Evolutionary conservation across 257 asterid genomes (phyloP), one percentile per base, ranked within the genome.

Genomic region (Galeopsis tetrahit): DNA sequence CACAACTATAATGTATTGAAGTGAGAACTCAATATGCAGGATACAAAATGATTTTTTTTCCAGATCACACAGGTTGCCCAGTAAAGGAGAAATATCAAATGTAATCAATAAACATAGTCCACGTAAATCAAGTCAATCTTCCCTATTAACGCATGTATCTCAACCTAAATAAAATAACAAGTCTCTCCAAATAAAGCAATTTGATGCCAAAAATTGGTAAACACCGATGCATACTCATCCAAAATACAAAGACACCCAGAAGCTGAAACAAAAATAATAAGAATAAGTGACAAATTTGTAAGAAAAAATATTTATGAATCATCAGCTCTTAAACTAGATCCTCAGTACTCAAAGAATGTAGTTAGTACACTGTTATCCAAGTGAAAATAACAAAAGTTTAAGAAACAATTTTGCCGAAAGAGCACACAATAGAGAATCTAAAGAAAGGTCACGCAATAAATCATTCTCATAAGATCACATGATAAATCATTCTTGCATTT

Each of bases 351-450:
- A 21, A 21, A 21, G 28, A 21, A 21, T 21, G 28, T 21, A 21
- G 28, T 21, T 21, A 21, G 28, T 21, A 21, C 28, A 21, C 28
- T 21, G 28, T 21, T 21, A 21, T 21, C 28, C 28, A 21, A 21
- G 28, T 21, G 28, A 21, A 21, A 21, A 21, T 21, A 21, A 3
- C 63, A 75, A 66, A 66, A 66, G 1, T 48, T 63, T 0, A 10
- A 6, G 40, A 10, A 40, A 35, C 14, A 21, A 5, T 35, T 15
- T 44, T 63, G 10, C 44, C 70, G 2, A 39, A 36, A 56, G 34
- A 28, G 51, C 53, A 43, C 38, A 69, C 53, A 4, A 44, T 51
- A 60, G 63, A 61, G 68, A 53, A 35, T 2, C 6, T n/a, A 57
- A 39, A 7, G 43, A 39, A 39, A 39, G 7, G 1, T 5, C 43